A percentile compares a stretch with the other conserved stretches of the same genome.
Evolutionary conservation across 768 basidiomycete species (phyloP).

Genomic region (Megacollybia marginata): DNA sequence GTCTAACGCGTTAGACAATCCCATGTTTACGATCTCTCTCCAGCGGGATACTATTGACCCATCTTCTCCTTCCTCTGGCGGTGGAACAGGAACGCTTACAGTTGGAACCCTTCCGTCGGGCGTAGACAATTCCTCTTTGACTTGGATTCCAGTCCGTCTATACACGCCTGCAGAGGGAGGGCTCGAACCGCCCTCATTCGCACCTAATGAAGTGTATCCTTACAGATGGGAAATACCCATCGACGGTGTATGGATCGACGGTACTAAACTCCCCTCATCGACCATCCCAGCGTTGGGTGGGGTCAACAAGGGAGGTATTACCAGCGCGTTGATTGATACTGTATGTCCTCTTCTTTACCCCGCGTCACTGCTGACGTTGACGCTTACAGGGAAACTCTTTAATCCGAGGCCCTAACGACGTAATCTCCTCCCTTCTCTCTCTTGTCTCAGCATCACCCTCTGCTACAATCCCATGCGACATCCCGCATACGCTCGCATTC

Average conservation of each 20-base stretch:
- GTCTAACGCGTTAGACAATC: slow-evolving; percentile 30
- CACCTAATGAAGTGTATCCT: slow-evolving; percentile 44
- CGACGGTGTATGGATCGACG: slow-evolving; percentile 61
- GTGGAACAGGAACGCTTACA: slow-evolving; percentile 50
- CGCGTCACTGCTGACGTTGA: background rate
- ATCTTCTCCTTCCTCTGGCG: slow-evolving; percentile 19
- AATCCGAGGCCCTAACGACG: slow-evolving; percentile 61
- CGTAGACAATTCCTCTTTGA: slow-evolving; percentile 46
- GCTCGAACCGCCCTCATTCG: slow-evolving; percentile 41
- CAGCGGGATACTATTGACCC: slow-evolving; percentile 56
- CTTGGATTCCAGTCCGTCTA: slow-evolving; percentile 60
- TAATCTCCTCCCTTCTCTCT: slow-evolving; percentile 24
- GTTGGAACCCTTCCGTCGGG: slow-evolving; percentile 54
- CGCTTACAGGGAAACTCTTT: slow-evolving; percentile 57
- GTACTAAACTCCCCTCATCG: slow-evolving; percentile 43
- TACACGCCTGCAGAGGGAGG: slow-evolving; percentile 52
- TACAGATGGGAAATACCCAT: slow-evolving; percentile 61
- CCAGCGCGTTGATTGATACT: slow-evolving; percentile 61
- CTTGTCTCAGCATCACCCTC: background rate
- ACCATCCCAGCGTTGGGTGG: slow-evolving; percentile 9
- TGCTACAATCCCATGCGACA: slow-evolving; percentile 39
- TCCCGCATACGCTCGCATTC: slow-evolving; percentile 51
- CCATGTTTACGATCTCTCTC: slow-evolving; percentile 48
- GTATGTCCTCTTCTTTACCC: slow-evolving; percentile 24
- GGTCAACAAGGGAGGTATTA: background rate